A percentile compares a stretch with the other conserved stretches of the same genome.
phyloP scores from a whole-genome alignment of 1,284 basidiomycete species.

The Heliocybe sulcata region DNA sequence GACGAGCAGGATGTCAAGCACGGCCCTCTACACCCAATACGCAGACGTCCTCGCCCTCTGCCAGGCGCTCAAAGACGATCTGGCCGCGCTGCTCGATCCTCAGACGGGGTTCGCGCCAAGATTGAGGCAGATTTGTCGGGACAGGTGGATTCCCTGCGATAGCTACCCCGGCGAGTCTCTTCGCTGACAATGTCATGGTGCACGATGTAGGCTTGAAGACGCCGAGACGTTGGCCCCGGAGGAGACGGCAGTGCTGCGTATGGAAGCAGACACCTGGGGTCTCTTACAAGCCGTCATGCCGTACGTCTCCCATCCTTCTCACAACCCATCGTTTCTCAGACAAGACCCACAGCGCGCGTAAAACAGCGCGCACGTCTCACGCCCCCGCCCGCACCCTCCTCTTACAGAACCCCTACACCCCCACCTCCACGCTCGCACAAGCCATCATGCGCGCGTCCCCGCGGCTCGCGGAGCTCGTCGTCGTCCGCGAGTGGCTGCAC shows the following conservation, averaged over 20 bases:
- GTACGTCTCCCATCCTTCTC: slow-evolving; percentile 27
- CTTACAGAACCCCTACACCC: slow-evolving; percentile 68
- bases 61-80: slow-evolving; percentile 52
- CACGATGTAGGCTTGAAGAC: slow-evolving; percentile 38
- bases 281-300: slow-evolving; percentile 70
- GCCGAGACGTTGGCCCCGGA: slow-evolving; percentile 33
- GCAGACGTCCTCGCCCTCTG: slow-evolving; percentile 58
- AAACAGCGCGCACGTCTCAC: slow-evolving; percentile 40
- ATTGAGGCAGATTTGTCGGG: slow-evolving; percentile 53
- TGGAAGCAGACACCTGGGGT: slow-evolving; percentile 81
- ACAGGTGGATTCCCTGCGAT: too few relatives aligned
- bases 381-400: slow-evolving; percentile 47
- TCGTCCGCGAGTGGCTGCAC: slow-evolving; percentile 79
- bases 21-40: slow-evolving; percentile 44
- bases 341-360: slow-evolving; percentile 43
- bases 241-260: slow-evolving; percentile 52
- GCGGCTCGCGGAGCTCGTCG: slow-evolving; percentile 60
- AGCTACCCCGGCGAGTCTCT: neutral
- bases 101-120: slow-evolving; percentile 63
- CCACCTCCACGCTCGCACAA: slow-evolving; percentile 66
- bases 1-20: slow-evolving; percentile 28
- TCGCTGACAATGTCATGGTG: neutral
- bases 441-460: slow-evolving; percentile 56
- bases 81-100: slow-evolving; percentile 54
- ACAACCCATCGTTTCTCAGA: slow-evolving; percentile 10